phyloP scores from a whole-genome alignment of 768 basidiomycete species.

The Lyophyllum decastes region DNA sequence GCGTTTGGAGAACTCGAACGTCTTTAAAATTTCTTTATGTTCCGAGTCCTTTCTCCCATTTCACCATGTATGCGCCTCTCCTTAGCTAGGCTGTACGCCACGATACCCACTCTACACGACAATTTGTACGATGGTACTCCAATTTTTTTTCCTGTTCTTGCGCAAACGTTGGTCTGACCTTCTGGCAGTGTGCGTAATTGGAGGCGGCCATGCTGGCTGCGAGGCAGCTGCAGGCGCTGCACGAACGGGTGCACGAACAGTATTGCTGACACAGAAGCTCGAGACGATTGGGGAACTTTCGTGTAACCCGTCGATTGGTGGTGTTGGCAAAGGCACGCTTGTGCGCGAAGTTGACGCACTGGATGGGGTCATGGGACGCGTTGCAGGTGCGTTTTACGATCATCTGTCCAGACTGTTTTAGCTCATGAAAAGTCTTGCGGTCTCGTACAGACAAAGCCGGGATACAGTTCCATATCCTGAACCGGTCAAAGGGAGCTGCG shows the following conservation, averaged over 20 bases:
- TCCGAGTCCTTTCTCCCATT: slow-evolving; percentile 6
- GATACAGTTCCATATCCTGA: slow-evolving; percentile 86
- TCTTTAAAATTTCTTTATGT: slow-evolving; percentile 1
- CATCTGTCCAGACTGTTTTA: too few relatives aligned
- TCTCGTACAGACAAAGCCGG: slow-evolving; percentile 72
- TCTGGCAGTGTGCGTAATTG: slow-evolving; percentile 74
- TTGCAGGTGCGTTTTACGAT: slow-evolving; percentile 63
- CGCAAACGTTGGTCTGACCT: not conserved
- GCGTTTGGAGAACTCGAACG: not conserved
- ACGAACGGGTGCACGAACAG: slow-evolving; percentile 76
- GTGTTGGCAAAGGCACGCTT: slow-evolving; percentile 88
- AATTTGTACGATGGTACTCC: slow-evolving; percentile 15
- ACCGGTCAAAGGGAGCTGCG: slow-evolving; percentile 83
- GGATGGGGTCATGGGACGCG: slow-evolving; percentile 81
- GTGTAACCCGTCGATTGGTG: slow-evolving; percentile 92
- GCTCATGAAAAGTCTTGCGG: not conserved
- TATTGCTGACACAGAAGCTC: slow-evolving; percentile 80
- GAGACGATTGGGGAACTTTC: slow-evolving; percentile 83
- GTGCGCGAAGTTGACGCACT: slow-evolving; percentile 92
- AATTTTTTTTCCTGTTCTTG: not conserved
- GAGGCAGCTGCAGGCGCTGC: slow-evolving; percentile 90
- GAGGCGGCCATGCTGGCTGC: slow-evolving; percentile 91
- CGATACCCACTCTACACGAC: not conserved
- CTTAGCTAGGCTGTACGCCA: slow-evolving; percentile 13
- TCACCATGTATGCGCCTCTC: slow-evolving; percentile 12